Conservation (phyloP, 148 eudicot species). For the Cornus florida region DNA sequence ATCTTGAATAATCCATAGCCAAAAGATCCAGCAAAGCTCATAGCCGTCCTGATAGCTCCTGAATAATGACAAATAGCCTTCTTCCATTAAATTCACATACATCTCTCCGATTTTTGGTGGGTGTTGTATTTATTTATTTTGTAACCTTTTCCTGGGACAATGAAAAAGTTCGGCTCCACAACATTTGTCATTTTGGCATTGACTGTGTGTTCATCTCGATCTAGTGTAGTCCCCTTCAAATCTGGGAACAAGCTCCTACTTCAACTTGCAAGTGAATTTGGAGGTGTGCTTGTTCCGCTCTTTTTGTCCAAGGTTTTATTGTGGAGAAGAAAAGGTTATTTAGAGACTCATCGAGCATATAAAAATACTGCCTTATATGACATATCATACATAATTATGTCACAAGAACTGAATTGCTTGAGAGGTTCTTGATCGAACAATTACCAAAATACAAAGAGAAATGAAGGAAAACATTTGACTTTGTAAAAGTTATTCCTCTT, state of each 20-base stretch:
- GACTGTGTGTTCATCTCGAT: conserved; percentile 3
- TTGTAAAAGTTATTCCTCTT: conserved; percentile 18
- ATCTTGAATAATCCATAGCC: conserved; percentile 36
- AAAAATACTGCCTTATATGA: conserved; percentile 10
- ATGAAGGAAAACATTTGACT: conserved; percentile 9
- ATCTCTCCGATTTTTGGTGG: conserved; percentile 35
- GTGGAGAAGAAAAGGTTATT: conserved; percentile 16
- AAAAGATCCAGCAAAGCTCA: conserved; percentile 21
- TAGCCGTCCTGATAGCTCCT: conserved; percentile 18
- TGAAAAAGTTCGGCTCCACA: conserved; percentile 4
- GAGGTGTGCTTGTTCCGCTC: conserved; percentile 21
- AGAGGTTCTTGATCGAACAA: conserved; percentile 8
- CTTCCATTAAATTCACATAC: conserved; percentile 9
- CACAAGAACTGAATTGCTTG: conserved; percentile 18
- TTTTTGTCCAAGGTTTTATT: conserved; percentile 29
- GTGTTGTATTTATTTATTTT: conserved; percentile 30
- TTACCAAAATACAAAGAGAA: conserved; percentile 5
- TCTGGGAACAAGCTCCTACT: conserved; percentile 20
- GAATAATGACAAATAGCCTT: conserved; percentile 28
- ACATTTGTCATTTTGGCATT: conserved; percentile 10
- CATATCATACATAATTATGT: conserved; percentile 15
- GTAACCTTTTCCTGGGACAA: conserved; percentile 16
- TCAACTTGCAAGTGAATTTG: conserved; percentile 22
- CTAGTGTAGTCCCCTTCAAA: not conserved
- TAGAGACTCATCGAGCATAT: conserved; percentile 17